A percentile compares a stretch with the other conserved stretches of the same genome.
phyloP scores from a whole-genome alignment of 1,284 basidiomycete species.

The Pseudozyma tsukubaensis region DNA sequence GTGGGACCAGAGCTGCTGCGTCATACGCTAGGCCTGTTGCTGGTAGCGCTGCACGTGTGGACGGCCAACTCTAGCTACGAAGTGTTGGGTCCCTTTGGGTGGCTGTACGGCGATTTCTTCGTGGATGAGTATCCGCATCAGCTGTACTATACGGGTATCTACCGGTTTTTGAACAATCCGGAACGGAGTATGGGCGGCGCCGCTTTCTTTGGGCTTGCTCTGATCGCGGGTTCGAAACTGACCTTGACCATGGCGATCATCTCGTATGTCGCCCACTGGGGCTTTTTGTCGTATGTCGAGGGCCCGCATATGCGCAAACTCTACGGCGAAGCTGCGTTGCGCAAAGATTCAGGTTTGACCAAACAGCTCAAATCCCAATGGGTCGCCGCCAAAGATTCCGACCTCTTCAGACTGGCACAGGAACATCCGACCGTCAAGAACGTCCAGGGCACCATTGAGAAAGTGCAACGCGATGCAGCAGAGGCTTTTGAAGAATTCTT shows the following conservation, averaged over 20 bases:
- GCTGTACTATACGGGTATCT: slow-evolving; percentile 95
- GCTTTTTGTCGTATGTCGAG: slow-evolving; percentile 68
- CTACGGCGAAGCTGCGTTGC: slow-evolving; percentile 85
- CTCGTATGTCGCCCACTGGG: slow-evolving; percentile 75
- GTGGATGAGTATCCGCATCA: slow-evolving; percentile 87
- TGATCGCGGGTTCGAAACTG: slow-evolving; percentile 88
- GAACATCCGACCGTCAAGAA: slow-evolving; percentile 76
- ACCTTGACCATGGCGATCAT: slow-evolving; percentile 86
- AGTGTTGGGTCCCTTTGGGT: slow-evolving; percentile 78
- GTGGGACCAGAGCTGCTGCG: slow-evolving; percentile 88
- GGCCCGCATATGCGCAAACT: slow-evolving; percentile 95
- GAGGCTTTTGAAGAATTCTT: slow-evolving; percentile 92
- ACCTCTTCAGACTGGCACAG: slow-evolving; percentile 53
- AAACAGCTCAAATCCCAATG: slow-evolving; percentile 85
- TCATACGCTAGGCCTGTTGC: slow-evolving; percentile 73
- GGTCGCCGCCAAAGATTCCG: slow-evolving; percentile 81
- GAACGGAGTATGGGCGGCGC: slow-evolving; percentile 90
- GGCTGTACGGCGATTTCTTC: slow-evolving; percentile 81
- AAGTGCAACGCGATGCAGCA: slow-evolving; percentile 91
- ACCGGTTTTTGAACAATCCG: slow-evolving; percentile 91
- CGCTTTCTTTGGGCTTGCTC: slow-evolving; percentile 89
- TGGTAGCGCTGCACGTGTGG: slow-evolving; percentile 91
- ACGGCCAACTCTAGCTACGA: slow-evolving; percentile 88
- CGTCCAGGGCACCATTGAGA: slow-evolving; percentile 91
- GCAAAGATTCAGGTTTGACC: slow-evolving; percentile 94